Base-by-base conservation (phyloP, 2,329 filamentous ascomycete species). In the Trematosphaeria pertusa region DNA sequence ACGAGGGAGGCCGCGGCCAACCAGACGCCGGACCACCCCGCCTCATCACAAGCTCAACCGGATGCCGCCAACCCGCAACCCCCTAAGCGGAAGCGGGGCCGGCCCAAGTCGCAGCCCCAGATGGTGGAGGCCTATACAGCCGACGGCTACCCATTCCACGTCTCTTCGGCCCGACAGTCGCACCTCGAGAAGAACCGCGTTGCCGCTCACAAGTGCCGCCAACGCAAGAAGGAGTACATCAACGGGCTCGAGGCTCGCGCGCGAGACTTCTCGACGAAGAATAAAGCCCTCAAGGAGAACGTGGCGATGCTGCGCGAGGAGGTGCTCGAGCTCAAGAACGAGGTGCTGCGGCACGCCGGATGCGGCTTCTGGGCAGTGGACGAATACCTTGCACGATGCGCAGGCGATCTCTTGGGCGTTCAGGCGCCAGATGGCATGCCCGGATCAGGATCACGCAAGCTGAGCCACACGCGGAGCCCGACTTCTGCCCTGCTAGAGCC, bases 141-240 rank as follows among this genome's bases (percentile, higher is more conserved):
- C 12, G 67, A 70, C 14, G 68, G 65, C 21, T 67, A 58, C 31
- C 65, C 65, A 2, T 62, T 69, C 46, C 61, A 66, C 15, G 65
- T 70, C 4, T 67, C 68, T 5, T 67, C 65, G 3, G 62, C 67
- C 34, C 68, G 68, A 40, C 61, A 70, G 46, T 65, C 64, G 2
- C 68, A 71, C 57, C 77, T 89, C 0, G 85, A 88, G 69, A 82
- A 87, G 50, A 91, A 91, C 66, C 80, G 87, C 8, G 74, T 87
- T 2, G 87, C 88, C 0, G 87, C 88, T 1, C 87, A 84, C 65
- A 90, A 89, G 64, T 91, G 87, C 62, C 82, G 87, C 3, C 81
- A 87, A 61, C 89, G 88, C 73, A 84, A 84, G 69, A 84, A 84
- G 67, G 78, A 81, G 50, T 81, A 81, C 58, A 80, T 78, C 26